Conservation (phyloP, 129 eudicot species). For the Centaurea solstitialis region DNA sequence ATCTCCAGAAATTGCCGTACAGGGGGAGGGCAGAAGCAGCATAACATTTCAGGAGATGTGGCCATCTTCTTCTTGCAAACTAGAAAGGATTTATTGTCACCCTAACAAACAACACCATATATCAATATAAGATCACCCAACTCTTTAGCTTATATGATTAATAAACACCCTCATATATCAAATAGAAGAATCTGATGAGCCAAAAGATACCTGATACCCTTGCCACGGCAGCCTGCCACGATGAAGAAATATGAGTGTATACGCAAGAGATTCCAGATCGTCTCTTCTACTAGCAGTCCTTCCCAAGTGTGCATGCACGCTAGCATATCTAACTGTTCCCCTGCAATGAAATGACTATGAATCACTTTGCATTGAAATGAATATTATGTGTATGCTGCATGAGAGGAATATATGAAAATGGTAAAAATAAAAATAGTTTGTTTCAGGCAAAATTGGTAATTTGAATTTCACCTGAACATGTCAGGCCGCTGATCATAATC, state of each 20-base stretch:
- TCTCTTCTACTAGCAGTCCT: conserved; percentile 93
- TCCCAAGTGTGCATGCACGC: conserved; percentile 90
- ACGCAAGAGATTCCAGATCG: conserved; percentile 91
- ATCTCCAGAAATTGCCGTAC: conserved; percentile 64
- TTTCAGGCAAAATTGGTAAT: background rate
- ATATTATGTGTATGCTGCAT: background rate
- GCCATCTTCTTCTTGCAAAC: conserved; percentile 89
- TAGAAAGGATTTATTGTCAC: conserved; percentile 84
- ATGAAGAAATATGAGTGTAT: conserved; percentile 77
- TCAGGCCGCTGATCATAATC: conserved; percentile 90
- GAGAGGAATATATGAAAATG: background rate
- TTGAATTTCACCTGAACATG: conserved; percentile 58
- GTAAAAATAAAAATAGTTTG: background rate
- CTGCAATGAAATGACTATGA: conserved; percentile 24
- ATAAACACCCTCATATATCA: background rate
- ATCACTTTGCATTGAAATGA: background rate
- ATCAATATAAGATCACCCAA: background rate
- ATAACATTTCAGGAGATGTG: conserved; percentile 72
- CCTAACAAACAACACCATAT: conserved; percentile 37
- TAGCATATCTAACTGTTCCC: conserved; percentile 83
- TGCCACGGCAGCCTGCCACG: conserved; percentile 92
- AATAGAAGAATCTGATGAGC: background rate
- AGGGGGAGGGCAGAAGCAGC: conserved; percentile 76
- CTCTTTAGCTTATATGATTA: background rate
- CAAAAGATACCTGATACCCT: conserved; percentile 67